A percentile compares a stretch with the other conserved stretches of the same genome.
phyloP scores from a whole-genome alignment of 192 early-diverging fungal species.

The Rhizoclosmatium globosum region DNA sequence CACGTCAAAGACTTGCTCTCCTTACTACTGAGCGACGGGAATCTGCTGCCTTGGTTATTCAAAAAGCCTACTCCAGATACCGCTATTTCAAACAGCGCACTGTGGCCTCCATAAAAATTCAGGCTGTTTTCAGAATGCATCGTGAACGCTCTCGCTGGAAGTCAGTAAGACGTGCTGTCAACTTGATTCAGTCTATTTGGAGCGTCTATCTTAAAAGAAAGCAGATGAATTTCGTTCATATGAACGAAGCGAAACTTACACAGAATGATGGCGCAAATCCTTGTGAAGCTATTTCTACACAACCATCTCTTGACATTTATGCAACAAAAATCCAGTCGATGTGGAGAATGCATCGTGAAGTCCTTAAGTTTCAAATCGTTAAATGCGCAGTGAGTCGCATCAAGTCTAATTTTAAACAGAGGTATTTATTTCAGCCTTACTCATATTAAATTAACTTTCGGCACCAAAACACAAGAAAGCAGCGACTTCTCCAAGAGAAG shows the following conservation, averaged over 20 bases:
- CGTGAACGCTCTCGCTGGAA: not conserved
- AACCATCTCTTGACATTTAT: too few relatives aligned
- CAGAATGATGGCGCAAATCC: too few relatives aligned
- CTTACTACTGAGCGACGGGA: too few relatives aligned
- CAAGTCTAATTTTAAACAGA: not conserved
- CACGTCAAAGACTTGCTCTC: too few relatives aligned
- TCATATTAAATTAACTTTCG: not conserved
- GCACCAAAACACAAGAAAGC: not conserved
- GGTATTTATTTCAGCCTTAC: not conserved
- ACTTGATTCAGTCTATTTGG: not conserved
- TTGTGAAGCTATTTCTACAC: too few relatives aligned
- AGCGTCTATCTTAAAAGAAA: not conserved
- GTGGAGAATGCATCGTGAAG: not conserved
- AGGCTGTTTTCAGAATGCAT: constrained; percentile 13
- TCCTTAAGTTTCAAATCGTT: not conserved
- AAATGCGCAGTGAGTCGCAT: constrained; percentile 1
- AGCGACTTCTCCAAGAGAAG: not conserved
- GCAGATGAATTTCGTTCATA: too few relatives aligned
- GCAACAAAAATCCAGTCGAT: not conserved
- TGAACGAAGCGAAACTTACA: not conserved
- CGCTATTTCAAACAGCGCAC: too few relatives aligned
- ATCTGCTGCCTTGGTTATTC: too few relatives aligned
- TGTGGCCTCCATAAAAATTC: not conserved
- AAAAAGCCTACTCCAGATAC: too few relatives aligned
- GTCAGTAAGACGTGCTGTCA: not conserved